Percentiles rank a stretch among this genome's conserved stretches.
These are phyloP conservation scores for Arabidopsis suecica DNA, from an alignment of 345 rosid genomes.

Conservation along the genomic window DNA sequence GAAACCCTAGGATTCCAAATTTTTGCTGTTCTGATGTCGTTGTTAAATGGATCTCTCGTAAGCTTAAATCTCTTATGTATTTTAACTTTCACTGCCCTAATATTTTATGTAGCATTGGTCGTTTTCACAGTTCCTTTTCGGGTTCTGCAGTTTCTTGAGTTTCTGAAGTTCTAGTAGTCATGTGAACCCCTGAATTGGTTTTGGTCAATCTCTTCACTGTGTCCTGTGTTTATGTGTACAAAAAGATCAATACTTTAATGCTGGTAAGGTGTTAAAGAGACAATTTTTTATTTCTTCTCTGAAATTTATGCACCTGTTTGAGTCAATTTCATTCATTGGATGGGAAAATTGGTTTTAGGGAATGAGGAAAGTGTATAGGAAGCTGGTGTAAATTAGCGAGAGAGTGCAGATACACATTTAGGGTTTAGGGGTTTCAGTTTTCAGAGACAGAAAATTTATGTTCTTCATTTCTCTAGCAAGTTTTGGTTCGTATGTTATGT, in stretches of 20 bases:
- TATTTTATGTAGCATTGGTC: too few relatives aligned
- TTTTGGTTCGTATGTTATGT: conserved; percentile 49
- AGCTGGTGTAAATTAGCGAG: too few relatives aligned
- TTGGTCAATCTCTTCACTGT: neutral
- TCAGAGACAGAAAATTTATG: conserved; percentile 80
- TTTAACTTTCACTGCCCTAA: too few relatives aligned
- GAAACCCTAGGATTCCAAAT: too few relatives aligned
- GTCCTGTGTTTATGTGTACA: neutral
- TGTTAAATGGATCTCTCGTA: too few relatives aligned
- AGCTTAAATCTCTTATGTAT: too few relatives aligned
- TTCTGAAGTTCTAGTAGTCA: neutral
- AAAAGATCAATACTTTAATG: neutral
- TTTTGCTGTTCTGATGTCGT: too few relatives aligned
- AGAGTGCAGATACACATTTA: conserved; percentile 45
- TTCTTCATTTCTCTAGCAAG: conserved; percentile 71
- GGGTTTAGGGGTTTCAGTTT: conserved; percentile 53
- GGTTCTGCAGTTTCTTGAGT: neutral
- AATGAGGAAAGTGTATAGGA: conserved; percentile 49
- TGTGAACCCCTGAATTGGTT: neutral
- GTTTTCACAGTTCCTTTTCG: neutral
- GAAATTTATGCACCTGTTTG: neutral
- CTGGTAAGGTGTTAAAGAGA: neutral
- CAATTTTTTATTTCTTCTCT: neutral
- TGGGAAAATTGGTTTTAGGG: neutral
- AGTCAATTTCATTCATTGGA: neutral